Percentiles rank a stretch among this genome's conserved stretches.
These are phyloP conservation scores for Amanita exitialis DNA, from an alignment of 768 basidiomycete species.

Conservation along the genomic window DNA sequence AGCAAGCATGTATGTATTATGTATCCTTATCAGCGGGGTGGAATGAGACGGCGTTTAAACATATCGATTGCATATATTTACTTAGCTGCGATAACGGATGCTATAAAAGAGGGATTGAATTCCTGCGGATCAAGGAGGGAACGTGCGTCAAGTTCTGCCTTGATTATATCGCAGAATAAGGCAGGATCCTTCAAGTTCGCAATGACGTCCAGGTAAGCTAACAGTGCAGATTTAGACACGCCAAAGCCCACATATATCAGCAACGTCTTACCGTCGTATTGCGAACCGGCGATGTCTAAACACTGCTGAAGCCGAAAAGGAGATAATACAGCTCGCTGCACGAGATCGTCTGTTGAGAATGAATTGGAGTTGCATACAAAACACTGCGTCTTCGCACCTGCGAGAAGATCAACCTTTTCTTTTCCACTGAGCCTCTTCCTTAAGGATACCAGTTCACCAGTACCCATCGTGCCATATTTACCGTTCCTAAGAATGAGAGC, in stretches of 20 bases:
- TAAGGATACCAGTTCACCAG: constrained; percentile 48
- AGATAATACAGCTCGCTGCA: constrained; percentile 47
- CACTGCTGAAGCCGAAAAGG: constrained; percentile 59
- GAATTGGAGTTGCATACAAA: constrained; percentile 8
- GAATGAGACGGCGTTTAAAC: neutral
- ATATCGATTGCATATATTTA: constrained; percentile 15
- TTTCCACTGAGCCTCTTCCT: constrained; percentile 57
- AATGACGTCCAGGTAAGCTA: constrained; percentile 66
- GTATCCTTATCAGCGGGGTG: constrained; percentile 38
- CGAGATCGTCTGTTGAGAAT: constrained; percentile 51
- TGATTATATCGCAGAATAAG: constrained; percentile 48
- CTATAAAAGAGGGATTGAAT: constrained; percentile 40
- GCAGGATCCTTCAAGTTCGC: constrained; percentile 54
- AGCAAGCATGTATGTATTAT: constrained; percentile 77
- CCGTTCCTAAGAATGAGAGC: constrained; percentile 69
- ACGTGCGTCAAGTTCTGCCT: constrained; percentile 46
- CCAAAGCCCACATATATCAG: neutral
- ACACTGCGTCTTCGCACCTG: constrained; percentile 35
- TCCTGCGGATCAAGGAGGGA: constrained; percentile 22
- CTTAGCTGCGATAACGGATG: constrained; percentile 52
- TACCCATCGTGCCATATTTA: constrained; percentile 62
- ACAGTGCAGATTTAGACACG: constrained; percentile 7
- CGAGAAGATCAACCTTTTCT: constrained; percentile 73
- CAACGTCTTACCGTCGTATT: constrained; percentile 47
- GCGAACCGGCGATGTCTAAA: constrained; percentile 62